Base-by-base conservation (phyloP, 2,329 filamentous ascomycete genomes). In the Cladosporium sp. region DNA sequence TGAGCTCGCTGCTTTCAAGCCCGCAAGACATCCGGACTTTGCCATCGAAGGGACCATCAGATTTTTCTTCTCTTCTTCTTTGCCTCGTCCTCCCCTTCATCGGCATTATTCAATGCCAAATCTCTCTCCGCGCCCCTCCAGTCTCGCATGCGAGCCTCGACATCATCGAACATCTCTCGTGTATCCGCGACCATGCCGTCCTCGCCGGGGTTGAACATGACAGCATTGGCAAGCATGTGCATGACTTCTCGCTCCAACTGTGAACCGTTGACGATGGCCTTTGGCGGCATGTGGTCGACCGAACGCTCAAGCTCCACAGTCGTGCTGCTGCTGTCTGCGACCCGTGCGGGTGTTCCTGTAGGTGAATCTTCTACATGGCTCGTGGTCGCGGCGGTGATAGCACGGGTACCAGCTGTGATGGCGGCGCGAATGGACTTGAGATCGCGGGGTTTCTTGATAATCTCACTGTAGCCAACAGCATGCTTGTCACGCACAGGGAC, bases 151-250 rank as follows among this genome's bases (percentile, higher is more conserved):
- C 86, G 80, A 66, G 86, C 84, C 71, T 95, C 86, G 1, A 95
- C 88, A 68, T 92, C 87, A 54, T 86, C 79, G 63, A 89, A 95
- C 90, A 96, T 96, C 68, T 89, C 86, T 53, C 86, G 78, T 1
- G 91, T 90, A 65, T 95, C 89, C 54, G 87, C 85, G 32, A 95
- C 91, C 31, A 96, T 84, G 3, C 87, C 89, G 35, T 92, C 89
- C 69, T 95, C 89, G 57, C 95, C 89, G 0, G 87, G 84, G 62
- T 97, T 97, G 75, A 95, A 98, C 93, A 98, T 97, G 70, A 96
- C 87, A 14, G 93, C 92, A 64, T 97, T 97, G 60, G 90, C 89
- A 68, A 97, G 95, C 88, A 97, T 96, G 62, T 95, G 87, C 62
- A 95, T 89, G 9, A 97, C 75, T 68, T 97, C 92, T 59, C 90